These are phyloP conservation scores for Arthrinium phaeospermum DNA, from an alignment of 2,329 filamentous ascomycete genomes.

Conservation along the genomic window DNA sequence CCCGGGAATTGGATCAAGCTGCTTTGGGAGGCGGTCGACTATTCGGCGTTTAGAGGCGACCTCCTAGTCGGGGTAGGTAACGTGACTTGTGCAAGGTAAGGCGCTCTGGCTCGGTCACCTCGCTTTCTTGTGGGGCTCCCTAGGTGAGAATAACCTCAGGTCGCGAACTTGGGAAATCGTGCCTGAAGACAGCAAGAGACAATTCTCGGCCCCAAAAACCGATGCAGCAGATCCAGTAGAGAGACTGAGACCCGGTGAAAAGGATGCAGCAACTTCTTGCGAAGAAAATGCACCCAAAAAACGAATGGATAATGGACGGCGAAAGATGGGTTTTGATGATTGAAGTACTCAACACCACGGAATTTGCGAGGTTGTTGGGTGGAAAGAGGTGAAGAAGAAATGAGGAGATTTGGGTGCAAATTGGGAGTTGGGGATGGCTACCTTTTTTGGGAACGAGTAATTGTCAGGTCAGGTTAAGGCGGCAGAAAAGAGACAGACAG, in stretches of 20 bases:
- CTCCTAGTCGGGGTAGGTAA: conserved; percentile 18
- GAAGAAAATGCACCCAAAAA: conserved; percentile 34
- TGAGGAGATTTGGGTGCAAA: conserved; percentile 42
- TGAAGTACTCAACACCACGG: conserved; percentile 39
- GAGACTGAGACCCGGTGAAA: conserved; percentile 24
- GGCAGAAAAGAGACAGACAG: conserved; percentile 27
- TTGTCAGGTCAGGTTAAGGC: conserved; percentile 51
- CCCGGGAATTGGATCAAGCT: conserved; percentile 9
- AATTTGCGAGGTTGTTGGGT: conserved; percentile 37
- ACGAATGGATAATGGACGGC: conserved; percentile 38
- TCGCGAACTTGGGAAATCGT: conserved; percentile 20
- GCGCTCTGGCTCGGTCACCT: conserved; percentile 14
- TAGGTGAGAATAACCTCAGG: conserved; percentile 28
- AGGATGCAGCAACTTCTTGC: conserved; percentile 33
- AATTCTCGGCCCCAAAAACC: conserved; percentile 11
- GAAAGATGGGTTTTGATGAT: conserved; percentile 45
- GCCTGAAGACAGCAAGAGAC: conserved; percentile 12
- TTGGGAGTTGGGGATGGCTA: conserved; percentile 56
- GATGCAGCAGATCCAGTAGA: conserved; percentile 18
- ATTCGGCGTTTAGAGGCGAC: conserved; percentile 20
- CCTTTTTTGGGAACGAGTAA: conserved; percentile 54
- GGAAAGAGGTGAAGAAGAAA: conserved; percentile 33
- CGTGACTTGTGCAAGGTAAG: conserved; percentile 19
- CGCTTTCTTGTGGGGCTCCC: conserved; percentile 28
- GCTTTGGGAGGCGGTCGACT: conserved; percentile 16